Base-by-base conservation (phyloP, 495 filamentous ascomycete species). In the Talaromyces stipitatus region DNA sequence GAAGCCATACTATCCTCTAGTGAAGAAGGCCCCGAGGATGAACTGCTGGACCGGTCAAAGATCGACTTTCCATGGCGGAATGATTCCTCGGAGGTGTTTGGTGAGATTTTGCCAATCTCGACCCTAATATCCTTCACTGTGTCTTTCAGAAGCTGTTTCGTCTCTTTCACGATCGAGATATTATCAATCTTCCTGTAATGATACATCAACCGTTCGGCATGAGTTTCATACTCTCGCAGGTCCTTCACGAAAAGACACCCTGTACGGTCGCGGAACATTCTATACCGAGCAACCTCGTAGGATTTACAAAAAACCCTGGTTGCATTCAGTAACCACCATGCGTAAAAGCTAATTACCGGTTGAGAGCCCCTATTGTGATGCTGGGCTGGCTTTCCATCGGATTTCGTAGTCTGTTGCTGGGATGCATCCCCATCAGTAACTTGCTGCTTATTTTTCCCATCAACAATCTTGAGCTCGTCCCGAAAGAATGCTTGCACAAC, bases 401-500 rank as follows among this genome's bases (percentile, higher is more conserved):
- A n/a, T n/a, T n/a, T n/a, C n/a, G n/a, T n/a, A n/a, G n/a, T n/a
- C n/a, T n/a, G n/a, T n/a, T n/a, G n/a, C n/a, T n/a, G n/a, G n/a
- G 41, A 46, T 4, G 41, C 10, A 1, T 46, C 20, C 26, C 59
- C 57, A 29, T 66, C 66, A 32, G 58, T 61, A 22, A 36, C 41
- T 14, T 22, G 16, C 20, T 45, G 29, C 24, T 64, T 71, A 6
- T 79, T 68, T 22, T 85, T 74, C 9, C 76, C 73, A 32, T 83
- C 76, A 59, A 65, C 71, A 53, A 80, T 78, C 20, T 78, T 77
- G 3, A 94, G 69, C 22, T 81, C 78, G 61, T 90, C 86, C 16
- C 87, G 80, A 58, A 88, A 90, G 54, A 91, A 91, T 0, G 82
- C 85, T 63, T 92, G 90, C 5, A 91, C 86, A 1, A 92, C 87